A percentile compares a stretch with the other conserved stretches of the same genome.
phyloP scores from a whole-genome alignment of 2,329 filamentous ascomycete genomes.

The Zelopaecilomyces penicillatus region DNA sequence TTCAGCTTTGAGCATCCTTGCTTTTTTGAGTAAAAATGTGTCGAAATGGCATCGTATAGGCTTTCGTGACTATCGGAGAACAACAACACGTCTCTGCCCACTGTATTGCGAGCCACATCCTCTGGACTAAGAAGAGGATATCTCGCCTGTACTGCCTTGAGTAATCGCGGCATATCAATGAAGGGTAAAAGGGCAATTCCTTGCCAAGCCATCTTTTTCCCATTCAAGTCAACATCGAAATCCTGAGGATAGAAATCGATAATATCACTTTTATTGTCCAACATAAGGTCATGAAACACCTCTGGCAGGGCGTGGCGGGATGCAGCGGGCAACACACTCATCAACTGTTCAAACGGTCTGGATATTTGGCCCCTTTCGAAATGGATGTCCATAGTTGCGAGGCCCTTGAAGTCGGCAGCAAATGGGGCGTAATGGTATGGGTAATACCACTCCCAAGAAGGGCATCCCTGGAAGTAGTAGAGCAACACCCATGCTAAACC shows the following conservation, averaged over 20 bases:
- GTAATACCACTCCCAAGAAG: slow-evolving; percentile 99
- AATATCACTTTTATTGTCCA: slow-evolving; percentile 76
- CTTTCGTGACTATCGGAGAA: slow-evolving; percentile 71
- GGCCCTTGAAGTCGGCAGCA: slow-evolving; percentile 83
- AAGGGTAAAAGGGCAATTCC: slow-evolving; percentile 90
- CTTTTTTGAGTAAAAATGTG: slow-evolving; percentile 88
- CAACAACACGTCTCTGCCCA: slow-evolving; percentile 74
- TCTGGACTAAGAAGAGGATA: slow-evolving; percentile 72
- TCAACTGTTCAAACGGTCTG: slow-evolving; percentile 90
- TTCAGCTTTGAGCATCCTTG: slow-evolving; percentile 58
- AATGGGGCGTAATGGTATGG: slow-evolving; percentile 98
- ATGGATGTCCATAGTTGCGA: slow-evolving; percentile 67
- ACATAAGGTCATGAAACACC: slow-evolving; percentile 87
- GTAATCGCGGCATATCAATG: slow-evolving; percentile 82
- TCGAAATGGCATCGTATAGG: slow-evolving; percentile 76
- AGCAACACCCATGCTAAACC: slow-evolving; percentile 90
- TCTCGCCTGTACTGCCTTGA: slow-evolving; percentile 72
- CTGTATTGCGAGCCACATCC: slow-evolving; percentile 68
- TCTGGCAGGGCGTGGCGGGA: slow-evolving; percentile 86
- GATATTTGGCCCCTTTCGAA: slow-evolving; percentile 84
- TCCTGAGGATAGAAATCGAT: slow-evolving; percentile 97
- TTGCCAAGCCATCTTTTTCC: slow-evolving; percentile 98
- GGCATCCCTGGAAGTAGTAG: slow-evolving; percentile 97
- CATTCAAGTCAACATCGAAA: slow-evolving; percentile 88
- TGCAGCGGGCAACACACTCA: slow-evolving; percentile 92